phyloP scores from a whole-genome alignment of 1,284 basidiomycete genomes.

The Sporisorium graminicola region DNA sequence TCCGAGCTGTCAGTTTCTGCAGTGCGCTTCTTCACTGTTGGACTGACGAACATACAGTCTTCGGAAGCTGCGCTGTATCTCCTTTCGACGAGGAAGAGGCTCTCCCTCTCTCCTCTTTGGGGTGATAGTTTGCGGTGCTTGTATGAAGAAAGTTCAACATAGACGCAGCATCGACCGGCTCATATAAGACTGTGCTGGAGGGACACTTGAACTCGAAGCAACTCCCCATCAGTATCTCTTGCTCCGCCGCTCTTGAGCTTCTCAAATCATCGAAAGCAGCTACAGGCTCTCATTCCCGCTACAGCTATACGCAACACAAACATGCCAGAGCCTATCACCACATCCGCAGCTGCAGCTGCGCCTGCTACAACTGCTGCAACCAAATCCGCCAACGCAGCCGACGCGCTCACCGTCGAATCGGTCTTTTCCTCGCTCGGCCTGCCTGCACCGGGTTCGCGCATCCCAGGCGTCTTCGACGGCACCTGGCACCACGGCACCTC shows the following conservation, averaged over 20 bases:
- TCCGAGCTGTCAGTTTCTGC: slow-evolving; percentile 5
- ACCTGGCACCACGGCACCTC: slow-evolving; percentile 40
- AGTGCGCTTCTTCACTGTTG: neutral
- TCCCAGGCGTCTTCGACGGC: slow-evolving; percentile 60
- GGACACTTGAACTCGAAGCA: neutral
- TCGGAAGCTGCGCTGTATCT: no score
- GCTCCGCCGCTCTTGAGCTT: neutral
- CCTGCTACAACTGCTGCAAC: neutral
- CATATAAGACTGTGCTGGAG: neutral
- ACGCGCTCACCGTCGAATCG: slow-evolving; percentile 16
- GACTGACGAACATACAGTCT: neutral
- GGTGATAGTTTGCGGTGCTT: no score
- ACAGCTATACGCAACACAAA: neutral
- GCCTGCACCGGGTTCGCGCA: slow-evolving; percentile 38
- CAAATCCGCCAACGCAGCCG: slow-evolving; percentile 2
- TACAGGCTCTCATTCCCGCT: neutral
- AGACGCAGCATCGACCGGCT: no score
- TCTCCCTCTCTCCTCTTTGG: no score
- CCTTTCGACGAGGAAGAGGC: no score
- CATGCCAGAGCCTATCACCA: slow-evolving; percentile 40
- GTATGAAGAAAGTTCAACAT: neutral
- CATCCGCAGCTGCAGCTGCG: neutral
- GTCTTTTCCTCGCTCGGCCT: slow-evolving; percentile 38
- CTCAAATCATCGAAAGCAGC: neutral
- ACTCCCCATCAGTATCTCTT: no score